phyloP scores from a whole-genome alignment of 2,329 filamentous ascomycete genomes.

The Verticillium albo-atrum region DNA sequence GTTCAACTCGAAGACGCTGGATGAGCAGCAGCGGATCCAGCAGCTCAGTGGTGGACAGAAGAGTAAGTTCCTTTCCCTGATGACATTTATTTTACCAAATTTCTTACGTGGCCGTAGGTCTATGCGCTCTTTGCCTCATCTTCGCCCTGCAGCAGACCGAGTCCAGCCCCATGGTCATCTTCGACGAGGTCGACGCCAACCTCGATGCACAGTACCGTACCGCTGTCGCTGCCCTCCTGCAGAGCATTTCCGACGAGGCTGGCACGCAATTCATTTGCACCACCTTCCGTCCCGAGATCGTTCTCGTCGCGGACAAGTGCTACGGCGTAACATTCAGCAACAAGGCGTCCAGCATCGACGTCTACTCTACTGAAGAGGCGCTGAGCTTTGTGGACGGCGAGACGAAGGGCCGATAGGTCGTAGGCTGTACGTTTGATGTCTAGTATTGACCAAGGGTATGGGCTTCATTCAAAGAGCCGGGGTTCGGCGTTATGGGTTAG shows the following conservation, averaged over 20 bases:
- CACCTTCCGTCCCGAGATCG: conserved; percentile 95
- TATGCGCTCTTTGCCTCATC: conserved; percentile 94
- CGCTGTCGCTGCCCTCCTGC: conserved; percentile 83
- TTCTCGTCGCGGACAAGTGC: conserved; percentile 92
- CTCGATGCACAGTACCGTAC: conserved; percentile 97
- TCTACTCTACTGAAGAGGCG: conserved; percentile 81
- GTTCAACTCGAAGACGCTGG: conserved; percentile 93
- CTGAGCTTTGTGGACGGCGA: conserved; percentile 93
- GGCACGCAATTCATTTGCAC: conserved; percentile 92
- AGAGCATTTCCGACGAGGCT: conserved; percentile 66
- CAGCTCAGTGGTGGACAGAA: conserved; percentile 97
- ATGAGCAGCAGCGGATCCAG: conserved; percentile 96
- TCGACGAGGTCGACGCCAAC: conserved; percentile 98
- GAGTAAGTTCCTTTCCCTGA: conserved; percentile 54
- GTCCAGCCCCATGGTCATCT: conserved; percentile 96
- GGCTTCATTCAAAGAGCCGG: neutral
- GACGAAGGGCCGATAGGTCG: conserved; percentile 12
- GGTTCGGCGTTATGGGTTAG: neutral
- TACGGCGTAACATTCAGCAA: conserved; percentile 93
- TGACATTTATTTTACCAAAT: neutral
- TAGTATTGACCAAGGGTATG: neutral
- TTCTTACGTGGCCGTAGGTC: conserved; percentile 46
- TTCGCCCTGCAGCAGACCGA: conserved; percentile 99
- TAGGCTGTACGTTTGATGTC: neutral
- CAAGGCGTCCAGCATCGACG: conserved; percentile 92